These are phyloP conservation scores for Exserohilum rostratum DNA, from an alignment of 2,329 filamentous ascomycete species.

Conservation along the genomic window DNA sequence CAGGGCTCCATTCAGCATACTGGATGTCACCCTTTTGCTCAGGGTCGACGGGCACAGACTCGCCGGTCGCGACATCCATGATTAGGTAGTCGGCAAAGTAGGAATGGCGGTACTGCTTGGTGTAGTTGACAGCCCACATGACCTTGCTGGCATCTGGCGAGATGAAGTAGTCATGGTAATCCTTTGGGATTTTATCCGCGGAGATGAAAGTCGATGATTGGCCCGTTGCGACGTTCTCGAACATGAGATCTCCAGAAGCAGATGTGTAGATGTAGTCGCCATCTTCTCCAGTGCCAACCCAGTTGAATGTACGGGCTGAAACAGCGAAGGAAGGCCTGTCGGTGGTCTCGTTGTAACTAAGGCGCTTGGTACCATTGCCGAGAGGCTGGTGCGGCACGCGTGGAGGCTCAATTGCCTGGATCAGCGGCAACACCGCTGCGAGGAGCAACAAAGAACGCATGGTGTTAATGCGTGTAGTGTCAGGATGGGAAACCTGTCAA, in stretches of 20 bases:
- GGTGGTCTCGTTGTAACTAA: slow-evolving; percentile 67
- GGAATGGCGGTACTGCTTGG: slow-evolving; percentile 71
- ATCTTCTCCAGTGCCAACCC: slow-evolving; percentile 65
- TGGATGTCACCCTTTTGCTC: slow-evolving; percentile 70
- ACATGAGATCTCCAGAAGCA: slow-evolving; percentile 60
- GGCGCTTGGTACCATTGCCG: slow-evolving; percentile 61
- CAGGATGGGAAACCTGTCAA: not conserved
- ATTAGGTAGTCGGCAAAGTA: slow-evolving; percentile 72
- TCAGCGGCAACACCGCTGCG: slow-evolving; percentile 35
- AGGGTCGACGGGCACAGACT: slow-evolving; percentile 61
- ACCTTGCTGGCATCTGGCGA: slow-evolving; percentile 64
- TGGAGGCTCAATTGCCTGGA: slow-evolving; percentile 54
- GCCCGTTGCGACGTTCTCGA: slow-evolving; percentile 67
- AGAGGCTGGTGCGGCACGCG: slow-evolving; percentile 62
- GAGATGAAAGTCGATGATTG: slow-evolving; percentile 63
- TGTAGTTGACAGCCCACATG: slow-evolving; percentile 68
- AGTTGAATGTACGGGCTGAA: slow-evolving; percentile 57
- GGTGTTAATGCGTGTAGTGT: slow-evolving; percentile 4
- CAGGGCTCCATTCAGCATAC: slow-evolving; percentile 67
- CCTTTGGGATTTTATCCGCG: slow-evolving; percentile 62
- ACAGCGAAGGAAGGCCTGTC: slow-evolving; percentile 51
- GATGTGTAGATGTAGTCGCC: slow-evolving; percentile 65
- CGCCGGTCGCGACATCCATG: slow-evolving; percentile 64
- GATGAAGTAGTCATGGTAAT: slow-evolving; percentile 65
- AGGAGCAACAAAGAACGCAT: slow-evolving; percentile 42